Conservation (phyloP, 441 rosid genomes). For the Populus hybrid region DNA sequence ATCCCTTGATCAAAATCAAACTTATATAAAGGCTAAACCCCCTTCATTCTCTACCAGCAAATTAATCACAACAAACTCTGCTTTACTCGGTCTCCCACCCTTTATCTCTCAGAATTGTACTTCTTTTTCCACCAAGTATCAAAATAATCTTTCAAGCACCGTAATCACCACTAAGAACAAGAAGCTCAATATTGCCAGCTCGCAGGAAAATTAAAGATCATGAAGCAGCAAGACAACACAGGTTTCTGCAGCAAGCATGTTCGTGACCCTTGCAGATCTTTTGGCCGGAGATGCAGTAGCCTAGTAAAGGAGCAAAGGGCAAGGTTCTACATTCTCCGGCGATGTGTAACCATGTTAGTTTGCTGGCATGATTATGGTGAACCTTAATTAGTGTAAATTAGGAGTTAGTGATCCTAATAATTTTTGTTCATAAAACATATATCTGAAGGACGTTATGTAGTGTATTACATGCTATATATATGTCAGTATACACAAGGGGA, state of each 20-base stretch:
- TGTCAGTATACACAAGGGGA: constrained; percentile 2
- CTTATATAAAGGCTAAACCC: constrained; percentile 32
- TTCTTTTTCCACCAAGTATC: neutral
- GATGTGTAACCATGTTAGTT: constrained; percentile 44
- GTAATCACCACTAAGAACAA: neutral
- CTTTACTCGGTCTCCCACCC: neutral
- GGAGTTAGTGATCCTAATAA: neutral
- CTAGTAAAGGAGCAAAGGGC: constrained; percentile 49
- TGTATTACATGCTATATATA: neutral
- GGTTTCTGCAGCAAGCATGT: constrained; percentile 36
- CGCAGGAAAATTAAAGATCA: neutral
- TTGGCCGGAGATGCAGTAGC: constrained; percentile 37
- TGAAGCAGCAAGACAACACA: constrained; percentile 27
- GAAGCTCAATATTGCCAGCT: neutral
- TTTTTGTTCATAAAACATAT: neutral
- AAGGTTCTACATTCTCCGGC: constrained; percentile 47
- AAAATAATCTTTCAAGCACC: neutral
- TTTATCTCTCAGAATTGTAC: neutral
- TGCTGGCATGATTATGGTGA: constrained; percentile 48
- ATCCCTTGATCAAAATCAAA: constrained; percentile 13
- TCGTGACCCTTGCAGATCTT: constrained; percentile 40
- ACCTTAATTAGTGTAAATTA: neutral
- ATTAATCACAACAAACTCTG: constrained; percentile 11
- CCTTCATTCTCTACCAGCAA: constrained; percentile 4
- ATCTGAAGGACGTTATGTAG: neutral